phyloP scores from a whole-genome alignment of 2,329 filamentous ascomycete genomes.

The Metarhizium sp. region DNA sequence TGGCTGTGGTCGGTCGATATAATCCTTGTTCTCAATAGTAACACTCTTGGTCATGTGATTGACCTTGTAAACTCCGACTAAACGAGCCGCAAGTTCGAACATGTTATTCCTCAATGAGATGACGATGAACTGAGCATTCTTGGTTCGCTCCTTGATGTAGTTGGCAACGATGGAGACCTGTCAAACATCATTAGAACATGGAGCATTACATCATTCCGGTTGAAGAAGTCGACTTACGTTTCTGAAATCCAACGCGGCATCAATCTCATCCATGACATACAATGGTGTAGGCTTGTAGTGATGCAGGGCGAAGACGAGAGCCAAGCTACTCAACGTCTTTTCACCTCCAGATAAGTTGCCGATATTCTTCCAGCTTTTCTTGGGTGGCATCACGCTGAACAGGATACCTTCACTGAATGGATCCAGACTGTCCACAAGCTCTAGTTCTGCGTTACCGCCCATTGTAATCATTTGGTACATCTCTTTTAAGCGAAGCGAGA shows the following conservation, averaged over 20 bases:
- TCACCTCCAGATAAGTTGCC: slow-evolving; percentile 91
- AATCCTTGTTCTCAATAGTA: slow-evolving; percentile 78
- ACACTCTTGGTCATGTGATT: slow-evolving; percentile 97
- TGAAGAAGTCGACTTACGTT: slow-evolving; percentile 58
- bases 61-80: slow-evolving; percentile 98
- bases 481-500: slow-evolving; percentile 91
- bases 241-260: slow-evolving; percentile 92
- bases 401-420: slow-evolving; percentile 95
- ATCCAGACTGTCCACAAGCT: slow-evolving; percentile 91
- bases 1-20: slow-evolving; percentile 39
- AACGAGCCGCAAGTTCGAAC: slow-evolving; percentile 93
- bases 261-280: slow-evolving; percentile 99
- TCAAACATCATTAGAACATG: not conserved
- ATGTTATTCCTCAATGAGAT: slow-evolving; percentile 98
- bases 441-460: slow-evolving; percentile 95
- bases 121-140: slow-evolving; percentile 98
- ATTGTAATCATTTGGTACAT: slow-evolving; percentile 99
- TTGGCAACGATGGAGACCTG: slow-evolving; percentile 95
- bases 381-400: slow-evolving; percentile 98
- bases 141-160: slow-evolving; percentile 98
- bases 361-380: slow-evolving; percentile 99
- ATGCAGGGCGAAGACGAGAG: slow-evolving; percentile 94
- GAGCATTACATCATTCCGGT: not conserved
- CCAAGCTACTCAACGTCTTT: slow-evolving; percentile 89
- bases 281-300: slow-evolving; percentile 96